Percentiles rank a stretch among this genome's conserved stretches.
phyloP scores from a whole-genome alignment of 352 stramenopile species.

The Globisporangium nunn region DNA sequence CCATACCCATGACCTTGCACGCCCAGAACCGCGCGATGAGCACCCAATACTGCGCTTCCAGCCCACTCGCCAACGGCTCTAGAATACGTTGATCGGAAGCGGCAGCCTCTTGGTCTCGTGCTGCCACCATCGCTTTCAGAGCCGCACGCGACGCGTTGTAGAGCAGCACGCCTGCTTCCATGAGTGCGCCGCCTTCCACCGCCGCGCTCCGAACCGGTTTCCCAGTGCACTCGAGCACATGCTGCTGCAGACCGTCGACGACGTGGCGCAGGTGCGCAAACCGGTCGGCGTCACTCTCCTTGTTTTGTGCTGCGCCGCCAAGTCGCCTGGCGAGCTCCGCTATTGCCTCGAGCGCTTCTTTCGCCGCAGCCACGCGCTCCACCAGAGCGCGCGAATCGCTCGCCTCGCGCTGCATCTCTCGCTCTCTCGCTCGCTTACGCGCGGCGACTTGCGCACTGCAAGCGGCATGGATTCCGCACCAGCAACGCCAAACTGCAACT shows the following conservation, averaged over 20 bases:
- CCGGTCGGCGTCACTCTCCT: constrained; percentile 4
- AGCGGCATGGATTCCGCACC: neutral
- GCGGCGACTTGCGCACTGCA: no score
- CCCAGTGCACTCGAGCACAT: constrained; percentile 13
- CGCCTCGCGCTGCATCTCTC: neutral
- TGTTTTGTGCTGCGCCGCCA: neutral
- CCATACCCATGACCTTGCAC: constrained; percentile 55
- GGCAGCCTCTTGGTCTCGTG: neutral
- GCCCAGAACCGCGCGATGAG: constrained; percentile 42
- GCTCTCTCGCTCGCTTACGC: neutral
- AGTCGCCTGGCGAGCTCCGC: neutral
- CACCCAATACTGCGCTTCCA: constrained; percentile 16
- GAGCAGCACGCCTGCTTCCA: constrained; percentile 54
- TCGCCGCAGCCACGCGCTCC: neutral
- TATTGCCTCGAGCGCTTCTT: constrained; percentile 10
- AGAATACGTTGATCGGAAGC: neutral
- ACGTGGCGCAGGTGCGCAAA: constrained; percentile 1
- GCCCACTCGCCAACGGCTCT: neutral
- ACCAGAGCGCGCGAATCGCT: neutral
- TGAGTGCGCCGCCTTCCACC: constrained; percentile 21
- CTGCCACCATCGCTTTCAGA: constrained; percentile 20
- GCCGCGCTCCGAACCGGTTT: constrained; percentile 24
- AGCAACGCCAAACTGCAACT: neutral
- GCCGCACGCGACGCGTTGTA: constrained; percentile 56
- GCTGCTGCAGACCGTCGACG: constrained; percentile 23